Base-by-base conservation (phyloP, 495 filamentous ascomycete species). In the Trichocladium antarcticum region DNA sequence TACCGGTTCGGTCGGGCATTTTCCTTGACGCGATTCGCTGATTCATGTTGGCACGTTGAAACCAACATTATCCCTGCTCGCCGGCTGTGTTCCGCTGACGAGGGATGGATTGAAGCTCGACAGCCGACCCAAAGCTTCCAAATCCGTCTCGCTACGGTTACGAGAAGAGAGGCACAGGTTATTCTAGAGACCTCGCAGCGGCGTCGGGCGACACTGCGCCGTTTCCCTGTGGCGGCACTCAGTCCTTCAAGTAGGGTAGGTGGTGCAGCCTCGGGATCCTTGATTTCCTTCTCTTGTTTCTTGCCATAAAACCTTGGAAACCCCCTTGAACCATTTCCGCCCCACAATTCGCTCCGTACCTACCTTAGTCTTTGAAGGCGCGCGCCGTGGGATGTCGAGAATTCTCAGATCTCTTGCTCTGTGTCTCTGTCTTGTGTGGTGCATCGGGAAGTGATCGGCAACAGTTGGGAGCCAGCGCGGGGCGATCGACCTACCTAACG, bases 391-490 rank as follows among this genome's bases (percentile, higher is more conserved):
- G 24, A 62, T 54, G 53, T 51, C 45, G 35, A 42, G 49, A 42
- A 27, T 51, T 22, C 37, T 53, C 40, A 42, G 55, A 44, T 60
- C 56, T 29, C 49, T 58, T 36, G 50, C 50, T 34, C 41, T 54
- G 38, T 52, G 51, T 50, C 47, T 58, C 37, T 60, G 57, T 48
- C 60, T 60, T 21, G 49, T 60, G 19, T 50, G 57, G 50, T 56
- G 54, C 53, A 34, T 52, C 49, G 45, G 54, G 40, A 22, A 46
- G 37, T 50, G 41, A 57, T 55, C 51, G 45, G 53, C 42, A 14
- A 29, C 42, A 45, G n/a, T 38, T 50, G 28, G 20, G 54, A 56
- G 50, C 43, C 45, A 46, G 51, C 44, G 53, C 50, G 54, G 50
- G 47, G 47, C 31, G 37, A 43, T 39, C 20, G 39, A 50, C 16